Evolutionary conservation across 768 basidiomycete genomes (phyloP).

Genomic region (Pisolithus tinctorius): DNA sequence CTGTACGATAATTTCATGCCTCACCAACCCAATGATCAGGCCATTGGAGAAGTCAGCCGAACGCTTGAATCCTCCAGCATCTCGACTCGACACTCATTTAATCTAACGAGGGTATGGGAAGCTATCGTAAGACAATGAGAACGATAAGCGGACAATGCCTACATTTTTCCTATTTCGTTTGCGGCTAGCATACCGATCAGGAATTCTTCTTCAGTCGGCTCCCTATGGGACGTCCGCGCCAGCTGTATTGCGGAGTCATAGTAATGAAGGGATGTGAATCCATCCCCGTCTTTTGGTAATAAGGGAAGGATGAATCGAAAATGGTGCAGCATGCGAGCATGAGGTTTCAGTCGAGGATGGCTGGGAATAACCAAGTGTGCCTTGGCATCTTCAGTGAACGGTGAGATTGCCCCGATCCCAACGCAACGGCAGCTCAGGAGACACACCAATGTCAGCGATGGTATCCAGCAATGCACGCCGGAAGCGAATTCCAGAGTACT

Average conservation of each 20-base stretch:
- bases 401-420: background rate
- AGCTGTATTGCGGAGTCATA: conserved; percentile 75
- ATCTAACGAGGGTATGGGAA: conserved; percentile 26
- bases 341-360: conserved; percentile 62
- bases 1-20: background rate
- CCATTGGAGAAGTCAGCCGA: conserved; percentile 24
- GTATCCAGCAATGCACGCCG: conserved; percentile 66
- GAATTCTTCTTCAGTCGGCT: conserved; percentile 65
- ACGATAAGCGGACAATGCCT: conserved; percentile 13
- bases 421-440: background rate
- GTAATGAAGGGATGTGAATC: conserved; percentile 63
- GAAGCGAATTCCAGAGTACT: conserved; percentile 55
- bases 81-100: conserved; percentile 59
- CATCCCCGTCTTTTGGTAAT: conserved; percentile 50
- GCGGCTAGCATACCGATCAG: conserved; percentile 56
- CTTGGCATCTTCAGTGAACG: conserved; percentile 44
- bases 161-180: conserved; percentile 57
- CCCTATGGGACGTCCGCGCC: conserved; percentile 51
- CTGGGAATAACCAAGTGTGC: conserved; percentile 70
- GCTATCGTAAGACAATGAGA: background rate
- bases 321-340: conserved; percentile 72
- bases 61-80: conserved; percentile 54
- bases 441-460: conserved; percentile 60
- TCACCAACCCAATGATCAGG: background rate
- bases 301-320: conserved; percentile 72